Base-by-base conservation (phyloP, 2,329 filamentous ascomycete species). In the Aureobasidium sp. region DNA sequence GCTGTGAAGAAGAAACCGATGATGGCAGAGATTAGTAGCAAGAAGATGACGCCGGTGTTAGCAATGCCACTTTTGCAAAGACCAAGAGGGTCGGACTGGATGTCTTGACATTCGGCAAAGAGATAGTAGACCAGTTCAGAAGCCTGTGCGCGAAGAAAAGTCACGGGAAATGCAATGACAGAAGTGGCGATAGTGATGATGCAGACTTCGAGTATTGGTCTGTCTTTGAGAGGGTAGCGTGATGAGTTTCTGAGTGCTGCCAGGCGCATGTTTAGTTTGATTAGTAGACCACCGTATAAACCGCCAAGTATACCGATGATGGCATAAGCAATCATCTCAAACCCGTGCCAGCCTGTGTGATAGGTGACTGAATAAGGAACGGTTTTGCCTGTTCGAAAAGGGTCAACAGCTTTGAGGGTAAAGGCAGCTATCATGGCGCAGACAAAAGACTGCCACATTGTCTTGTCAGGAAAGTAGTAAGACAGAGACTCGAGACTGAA, bases 391-490 rank as follows among this genome's bases (percentile, higher is more conserved):
- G 90, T 95, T 50, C 93, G 82, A 67, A 97, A 96, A 4, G 93
- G 93, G 66, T 98, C 93, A 57, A 95, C 80, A 4, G 88, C 88
- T 68, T 97, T 91, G 4, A 98, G 76, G 12, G 90, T 89, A 32
- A 97, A 88, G 16, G 93, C 91, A 14, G 90, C 93, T n/a, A 95
- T 88, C 90, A 97, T 97, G 66, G 93, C 93, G 63, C 93, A 97
- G 35, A 98, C 93, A 65, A 98, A 98, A 63, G 90, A 95, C 68
- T 96, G 93, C 93, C 93, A 98, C 93, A 98, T 97, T 8, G 93
- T 97, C 70, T 97, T 97, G 71, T 97, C 91, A 0, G 93, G 91
- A 62, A 97, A 97, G 69, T 96, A 97, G 68, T 96, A 97, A 1
- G 90, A 95, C 2, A 97, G 75, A 78, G 95, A 89, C 80, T 95